Base-by-base conservation (phyloP, 2,329 filamentous ascomycete genomes). In the Fusarium goolgardi region DNA sequence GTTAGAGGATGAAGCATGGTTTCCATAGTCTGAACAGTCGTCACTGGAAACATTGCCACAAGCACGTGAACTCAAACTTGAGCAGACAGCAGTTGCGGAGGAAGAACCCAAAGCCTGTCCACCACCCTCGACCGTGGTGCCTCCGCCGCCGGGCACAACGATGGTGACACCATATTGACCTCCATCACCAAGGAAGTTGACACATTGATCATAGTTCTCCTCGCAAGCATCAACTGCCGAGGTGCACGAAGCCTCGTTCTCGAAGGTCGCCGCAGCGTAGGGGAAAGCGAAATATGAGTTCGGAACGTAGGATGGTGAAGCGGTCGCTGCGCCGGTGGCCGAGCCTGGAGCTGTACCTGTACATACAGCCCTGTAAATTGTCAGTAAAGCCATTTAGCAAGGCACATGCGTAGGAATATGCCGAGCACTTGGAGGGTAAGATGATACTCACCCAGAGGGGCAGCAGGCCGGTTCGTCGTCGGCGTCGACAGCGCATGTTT, bases 281-380 rank as follows among this genome's bases (percentile, higher is more conserved):
- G 87, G 87, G 74, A 89, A 90, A 13, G 84, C 82, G 74, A 88
- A 90, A 76, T 85, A 88, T 27, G 79, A 69, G 73, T 90, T 89
- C 41, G 81, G 76, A 20, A 89, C 85, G 72, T 82, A 87, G 34
- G 85, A 86, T 21, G 79, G 79, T 3, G 78, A 72, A 21, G 77
- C 75, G 5, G 81, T 80, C 15, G 79, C 77, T 68, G 31, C 75
- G 29, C 67, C 73, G 15, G 76, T 76, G 12, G 81, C 79, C 10
- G 78, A 77, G 18, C 75, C 73, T 4, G 83, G 82, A n/a, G 84
- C 85, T 31, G 81, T 81, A 49, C 85, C 85, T n/a, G 85, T 88
- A 71, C 85, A 88, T 21, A 86, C 80, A 32, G 82, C 83, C 55
- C 85, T 86, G 61, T 35, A 62, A 12, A 43, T 35, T n/a, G 54